Evolutionary conservation across 495 filamentous ascomycete species (phyloP).

Genomic region (Tuber melanosporum): DNA sequence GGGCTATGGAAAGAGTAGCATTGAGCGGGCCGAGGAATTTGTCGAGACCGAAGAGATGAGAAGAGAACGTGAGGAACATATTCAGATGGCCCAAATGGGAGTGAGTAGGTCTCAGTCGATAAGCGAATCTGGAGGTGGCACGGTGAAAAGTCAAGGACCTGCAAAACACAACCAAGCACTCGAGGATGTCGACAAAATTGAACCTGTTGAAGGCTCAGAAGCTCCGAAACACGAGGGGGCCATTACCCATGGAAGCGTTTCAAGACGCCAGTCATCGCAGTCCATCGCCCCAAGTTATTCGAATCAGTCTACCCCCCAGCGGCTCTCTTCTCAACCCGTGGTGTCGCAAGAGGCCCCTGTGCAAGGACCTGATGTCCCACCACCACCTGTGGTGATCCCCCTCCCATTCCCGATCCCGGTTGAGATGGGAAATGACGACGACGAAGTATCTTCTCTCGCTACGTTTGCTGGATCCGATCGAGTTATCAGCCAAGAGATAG

Average conservation of each 20-base stretch:
- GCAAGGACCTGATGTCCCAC: constrained; percentile 23
- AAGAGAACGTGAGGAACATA: constrained; percentile 38
- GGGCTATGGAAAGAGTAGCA: constrained; percentile 39
- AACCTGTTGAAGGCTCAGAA: constrained; percentile 28
- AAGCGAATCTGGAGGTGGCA: not conserved
- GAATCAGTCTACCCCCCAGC: not conserved
- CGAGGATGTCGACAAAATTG: constrained; percentile 41
- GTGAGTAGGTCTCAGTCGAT: constrained; percentile 18
- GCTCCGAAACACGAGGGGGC: constrained; percentile 43
- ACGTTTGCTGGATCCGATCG: constrained; percentile 53
- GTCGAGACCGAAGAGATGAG: constrained; percentile 41
- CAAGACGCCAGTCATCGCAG: constrained; percentile 34
- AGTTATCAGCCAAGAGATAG: constrained; percentile 17
- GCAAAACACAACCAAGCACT: not conserved
- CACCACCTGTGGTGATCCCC: constrained; percentile 49
- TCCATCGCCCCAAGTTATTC: constrained; percentile 19
- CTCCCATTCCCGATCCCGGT: constrained; percentile 57
- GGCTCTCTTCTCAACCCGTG: constrained; percentile 6
- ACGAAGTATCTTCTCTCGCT: constrained; percentile 55
- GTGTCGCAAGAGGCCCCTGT: constrained; percentile 8
- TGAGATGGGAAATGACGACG: constrained; percentile 45
- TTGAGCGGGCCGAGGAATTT: constrained; percentile 44
- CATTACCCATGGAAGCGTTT: constrained; percentile 41
- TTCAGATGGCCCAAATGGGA: constrained; percentile 45
- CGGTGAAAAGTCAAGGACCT: constrained; percentile 3